Conservation (phyloP, 1,139 yeast genomes). For the Diutina catenulata region DNA sequence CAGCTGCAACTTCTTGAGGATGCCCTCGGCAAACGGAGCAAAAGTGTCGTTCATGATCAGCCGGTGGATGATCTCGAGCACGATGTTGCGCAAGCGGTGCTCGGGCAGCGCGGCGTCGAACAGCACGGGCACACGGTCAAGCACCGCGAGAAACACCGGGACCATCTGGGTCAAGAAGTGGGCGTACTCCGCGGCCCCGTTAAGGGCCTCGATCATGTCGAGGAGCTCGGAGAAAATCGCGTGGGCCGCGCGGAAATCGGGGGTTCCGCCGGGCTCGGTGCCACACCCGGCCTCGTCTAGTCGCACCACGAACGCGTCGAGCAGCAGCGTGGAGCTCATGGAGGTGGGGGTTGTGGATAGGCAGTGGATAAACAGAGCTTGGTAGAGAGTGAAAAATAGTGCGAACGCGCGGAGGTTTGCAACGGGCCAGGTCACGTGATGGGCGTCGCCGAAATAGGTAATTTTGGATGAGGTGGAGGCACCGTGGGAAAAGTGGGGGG, state of each 20-base stretch:
- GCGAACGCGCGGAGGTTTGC: too few relatives aligned
- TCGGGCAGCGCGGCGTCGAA: slow-evolving; percentile 51
- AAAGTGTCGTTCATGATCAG: slow-evolving; percentile 76
- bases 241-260: slow-evolving; percentile 49
- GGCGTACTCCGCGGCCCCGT: slow-evolving; percentile 70
- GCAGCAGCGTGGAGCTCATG: slow-evolving; percentile 29
- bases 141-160: slow-evolving; percentile 48
- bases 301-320: slow-evolving; percentile 51
- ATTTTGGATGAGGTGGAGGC: too few relatives aligned
- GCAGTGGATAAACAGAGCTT: too few relatives aligned
- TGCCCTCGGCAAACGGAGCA: slow-evolving; percentile 54
- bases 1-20: slow-evolving; percentile 50
- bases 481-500: too few relatives aligned
- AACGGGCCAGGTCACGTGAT: too few relatives aligned
- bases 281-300: slow-evolving; percentile 33
- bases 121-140: slow-evolving; percentile 64
- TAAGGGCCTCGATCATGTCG: slow-evolving; percentile 76
- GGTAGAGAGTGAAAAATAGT: too few relatives aligned
- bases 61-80: slow-evolving; percentile 73
- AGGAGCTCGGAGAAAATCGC: slow-evolving; percentile 69
- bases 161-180: slow-evolving; percentile 49
- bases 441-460: too few relatives aligned
- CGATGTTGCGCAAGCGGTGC: slow-evolving; percentile 62
- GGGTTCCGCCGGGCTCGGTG: not conserved
- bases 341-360: too few relatives aligned